A percentile compares a stretch with the other conserved stretches of the same genome.
Conservation (phyloP, 2,329 filamentous ascomycete species). For the Penicillium crustosum region DNA sequence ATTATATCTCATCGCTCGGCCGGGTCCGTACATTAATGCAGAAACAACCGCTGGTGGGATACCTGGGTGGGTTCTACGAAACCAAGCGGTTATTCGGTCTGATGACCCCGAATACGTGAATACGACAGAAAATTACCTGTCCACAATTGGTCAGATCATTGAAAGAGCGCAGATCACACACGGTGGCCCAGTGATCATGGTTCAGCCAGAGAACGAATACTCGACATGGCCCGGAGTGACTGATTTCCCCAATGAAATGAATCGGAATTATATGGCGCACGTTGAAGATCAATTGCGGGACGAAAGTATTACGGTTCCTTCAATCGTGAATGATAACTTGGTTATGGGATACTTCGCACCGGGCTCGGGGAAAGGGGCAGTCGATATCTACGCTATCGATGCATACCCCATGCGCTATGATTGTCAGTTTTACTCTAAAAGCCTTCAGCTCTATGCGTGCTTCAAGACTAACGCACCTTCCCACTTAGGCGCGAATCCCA, state of each 20-base stretch:
- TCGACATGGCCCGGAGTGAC: constrained; percentile 38
- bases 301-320: constrained; percentile 68
- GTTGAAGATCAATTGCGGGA: constrained; percentile 65
- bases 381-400: constrained; percentile 52
- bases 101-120: constrained; percentile 59
- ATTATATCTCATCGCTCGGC: constrained; percentile 70
- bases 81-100: constrained; percentile 52
- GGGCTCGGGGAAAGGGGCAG: constrained; percentile 40
- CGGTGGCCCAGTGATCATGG: constrained; percentile 71
- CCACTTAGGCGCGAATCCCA: constrained; percentile 14
- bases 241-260: constrained; percentile 32
- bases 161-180: constrained; percentile 68
- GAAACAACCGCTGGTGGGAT: constrained; percentile 73
- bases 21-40: constrained; percentile 73
- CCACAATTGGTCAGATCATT: constrained; percentile 57
- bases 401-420: constrained; percentile 28
- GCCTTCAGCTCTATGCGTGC: fast-evolving
- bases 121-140: constrained; percentile 49
- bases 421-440: constrained; percentile 9
- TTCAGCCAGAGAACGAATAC: constrained; percentile 81
- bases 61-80: constrained; percentile 70
- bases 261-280: constrained; percentile 65
- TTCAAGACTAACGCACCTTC: fast-evolving
- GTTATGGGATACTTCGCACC: constrained; percentile 61
- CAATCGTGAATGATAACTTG: constrained; percentile 69